These are phyloP conservation scores for Plasmopara muralis DNA, from an alignment of 352 stramenopile genomes.

Conservation along the genomic window DNA sequence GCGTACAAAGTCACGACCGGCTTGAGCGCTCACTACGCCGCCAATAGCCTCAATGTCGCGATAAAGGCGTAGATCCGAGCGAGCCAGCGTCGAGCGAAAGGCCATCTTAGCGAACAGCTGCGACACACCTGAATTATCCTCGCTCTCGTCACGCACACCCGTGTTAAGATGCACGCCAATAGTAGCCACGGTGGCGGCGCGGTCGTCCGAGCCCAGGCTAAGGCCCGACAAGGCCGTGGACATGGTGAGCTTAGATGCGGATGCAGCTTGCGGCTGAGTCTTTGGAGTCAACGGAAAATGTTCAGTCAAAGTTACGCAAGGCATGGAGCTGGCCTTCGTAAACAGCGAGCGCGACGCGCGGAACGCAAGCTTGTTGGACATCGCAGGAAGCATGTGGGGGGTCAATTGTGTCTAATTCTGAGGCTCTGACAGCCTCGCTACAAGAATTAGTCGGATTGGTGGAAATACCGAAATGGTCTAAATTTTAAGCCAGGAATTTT, in stretches of 20 bases:
- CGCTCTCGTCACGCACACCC: constrained; percentile 54
- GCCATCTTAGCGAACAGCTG: constrained; percentile 80
- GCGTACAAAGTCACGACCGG: constrained; percentile 66
- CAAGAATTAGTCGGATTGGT: not conserved
- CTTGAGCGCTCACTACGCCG: constrained; percentile 49
- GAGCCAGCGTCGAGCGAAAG: constrained; percentile 64
- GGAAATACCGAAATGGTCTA: not conserved
- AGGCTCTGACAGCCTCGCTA: not conserved
- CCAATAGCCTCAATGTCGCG: constrained; percentile 79
- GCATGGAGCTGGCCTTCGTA: constrained; percentile 47
- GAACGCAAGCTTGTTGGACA: constrained; percentile 27
- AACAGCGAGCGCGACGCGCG: constrained; percentile 55
- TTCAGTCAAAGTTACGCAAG: constrained; percentile 51
- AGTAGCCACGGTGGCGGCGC: constrained; percentile 40
- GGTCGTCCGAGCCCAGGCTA: constrained; percentile 54
- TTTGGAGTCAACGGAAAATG: constrained; percentile 52
- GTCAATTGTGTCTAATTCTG: constrained; percentile 3
- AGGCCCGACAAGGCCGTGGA: constrained; percentile 45
- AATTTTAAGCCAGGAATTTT: no score
- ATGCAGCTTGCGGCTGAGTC: constrained; percentile 21
- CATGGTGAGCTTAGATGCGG: constrained; percentile 28
- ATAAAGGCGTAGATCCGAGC: constrained; percentile 77
- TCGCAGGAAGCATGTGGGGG: constrained; percentile 26
- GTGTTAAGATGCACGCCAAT: constrained; percentile 60
- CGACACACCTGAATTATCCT: constrained; percentile 65